These are phyloP conservation scores for Dictyostelium intermedium DNA, from an alignment of 78 protist species.

Conservation along the genomic window DNA sequence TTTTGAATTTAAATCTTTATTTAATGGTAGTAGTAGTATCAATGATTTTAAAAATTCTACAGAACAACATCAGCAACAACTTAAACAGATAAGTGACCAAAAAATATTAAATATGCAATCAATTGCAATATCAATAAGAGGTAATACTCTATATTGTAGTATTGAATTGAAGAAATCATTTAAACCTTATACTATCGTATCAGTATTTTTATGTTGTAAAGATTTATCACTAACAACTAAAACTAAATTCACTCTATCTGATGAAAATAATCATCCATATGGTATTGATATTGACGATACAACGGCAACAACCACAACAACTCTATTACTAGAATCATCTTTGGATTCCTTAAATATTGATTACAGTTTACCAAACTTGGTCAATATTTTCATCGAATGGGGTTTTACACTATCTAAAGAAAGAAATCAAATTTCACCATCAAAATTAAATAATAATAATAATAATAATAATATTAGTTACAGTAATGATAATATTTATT, in stretches of 20 bases:
- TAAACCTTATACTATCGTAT: neutral
- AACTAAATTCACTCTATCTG: neutral
- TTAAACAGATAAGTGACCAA: neutral
- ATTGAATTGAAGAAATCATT: neutral
- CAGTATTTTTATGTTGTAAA: neutral
- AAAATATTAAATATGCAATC: neutral
- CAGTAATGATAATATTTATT: neutral
- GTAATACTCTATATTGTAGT: neutral
- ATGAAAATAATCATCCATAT: neutral
- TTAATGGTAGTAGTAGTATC: neutral
- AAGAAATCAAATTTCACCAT: neutral
- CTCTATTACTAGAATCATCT: neutral
- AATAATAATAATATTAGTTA: neutral
- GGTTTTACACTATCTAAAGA: slow-evolving; percentile 1
- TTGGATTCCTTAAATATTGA: neutral
- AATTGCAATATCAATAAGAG: neutral
- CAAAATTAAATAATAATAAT: neutral
- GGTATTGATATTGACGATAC: neutral
- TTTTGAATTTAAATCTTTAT: neutral
- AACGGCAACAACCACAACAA: neutral
- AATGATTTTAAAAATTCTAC: neutral
- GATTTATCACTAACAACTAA: neutral
- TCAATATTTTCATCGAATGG: neutral
- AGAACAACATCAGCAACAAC: neutral
- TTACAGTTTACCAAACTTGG: neutral